Percentiles rank a stretch among this genome's conserved stretches.
phyloP scores from a whole-genome alignment of 192 early-diverging fungal species.

The Backusella circina region DNA sequence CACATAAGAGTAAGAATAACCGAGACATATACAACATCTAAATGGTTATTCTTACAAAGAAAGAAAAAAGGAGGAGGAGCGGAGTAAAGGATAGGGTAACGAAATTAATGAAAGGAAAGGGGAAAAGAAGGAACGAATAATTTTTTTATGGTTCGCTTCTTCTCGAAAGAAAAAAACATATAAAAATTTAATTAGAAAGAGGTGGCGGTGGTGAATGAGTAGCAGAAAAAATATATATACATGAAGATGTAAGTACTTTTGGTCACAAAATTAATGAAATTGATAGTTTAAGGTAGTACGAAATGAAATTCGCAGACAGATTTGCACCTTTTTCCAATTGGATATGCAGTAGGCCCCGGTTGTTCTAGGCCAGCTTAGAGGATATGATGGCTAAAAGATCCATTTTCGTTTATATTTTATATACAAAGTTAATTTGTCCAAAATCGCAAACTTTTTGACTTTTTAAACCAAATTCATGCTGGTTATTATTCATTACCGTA shows the following conservation, averaged over 20 bases:
- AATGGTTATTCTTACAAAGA: background rate
- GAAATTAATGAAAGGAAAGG: background rate
- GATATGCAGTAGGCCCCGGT: background rate
- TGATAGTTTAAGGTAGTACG: background rate
- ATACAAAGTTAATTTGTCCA: background rate
- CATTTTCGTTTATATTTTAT: background rate
- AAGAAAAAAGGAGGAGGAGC: background rate
- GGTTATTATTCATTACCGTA: too few relatives aligned
- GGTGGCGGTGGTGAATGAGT: background rate
- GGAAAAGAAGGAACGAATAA: background rate
- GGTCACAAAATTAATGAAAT: constrained; percentile 3
- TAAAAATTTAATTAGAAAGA: background rate
- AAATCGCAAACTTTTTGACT: background rate
- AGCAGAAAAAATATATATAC: background rate
- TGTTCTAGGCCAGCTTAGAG: background rate
- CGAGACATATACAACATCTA: background rate
- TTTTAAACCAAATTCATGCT: background rate
- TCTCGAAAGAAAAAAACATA: background rate
- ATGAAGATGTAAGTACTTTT: background rate
- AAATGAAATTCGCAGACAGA: constrained; percentile 1
- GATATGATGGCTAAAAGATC: background rate
- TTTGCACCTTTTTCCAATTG: background rate
- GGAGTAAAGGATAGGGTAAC: background rate
- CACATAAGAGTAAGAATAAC: background rate
- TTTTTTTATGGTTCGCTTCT: background rate